Conservation (phyloP, 805 yeast species). For the Suhomyces vadensis region DNA sequence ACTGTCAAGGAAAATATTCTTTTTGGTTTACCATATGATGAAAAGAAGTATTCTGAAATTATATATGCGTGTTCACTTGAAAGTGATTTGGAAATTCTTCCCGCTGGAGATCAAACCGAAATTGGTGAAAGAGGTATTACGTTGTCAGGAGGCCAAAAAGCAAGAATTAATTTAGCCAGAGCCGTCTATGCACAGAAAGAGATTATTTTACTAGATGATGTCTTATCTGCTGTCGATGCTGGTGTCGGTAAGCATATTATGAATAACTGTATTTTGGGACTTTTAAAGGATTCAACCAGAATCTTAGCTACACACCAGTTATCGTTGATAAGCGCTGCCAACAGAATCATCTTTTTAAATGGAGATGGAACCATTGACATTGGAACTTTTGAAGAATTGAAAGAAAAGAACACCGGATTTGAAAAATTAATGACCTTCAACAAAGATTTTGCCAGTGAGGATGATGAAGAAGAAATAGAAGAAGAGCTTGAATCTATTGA, state of each 20-base stretch:
- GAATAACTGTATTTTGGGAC: slow-evolving; percentile 63
- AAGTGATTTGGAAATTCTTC: slow-evolving; percentile 63
- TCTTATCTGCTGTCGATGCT: slow-evolving; percentile 83
- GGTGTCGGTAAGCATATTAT: slow-evolving; percentile 81
- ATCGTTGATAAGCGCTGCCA: slow-evolving; percentile 23
- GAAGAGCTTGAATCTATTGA: slow-evolving; percentile 12
- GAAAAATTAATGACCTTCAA: slow-evolving; percentile 25
- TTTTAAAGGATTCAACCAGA: slow-evolving; percentile 41
- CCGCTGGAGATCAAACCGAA: slow-evolving; percentile 75
- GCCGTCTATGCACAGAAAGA: slow-evolving; percentile 71
- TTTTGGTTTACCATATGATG: slow-evolving; percentile 61
- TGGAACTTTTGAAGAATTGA: slow-evolving; percentile 31
- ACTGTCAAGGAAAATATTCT: slow-evolving; percentile 72
- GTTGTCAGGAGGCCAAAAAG: slow-evolving; percentile 88
- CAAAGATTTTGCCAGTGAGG: slow-evolving; percentile 16
- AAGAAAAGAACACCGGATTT: not conserved
- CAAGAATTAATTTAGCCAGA: slow-evolving; percentile 73
- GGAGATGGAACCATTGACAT: slow-evolving; percentile 33
- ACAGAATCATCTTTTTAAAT: slow-evolving; percentile 9
- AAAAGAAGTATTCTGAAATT: slow-evolving; percentile 51
- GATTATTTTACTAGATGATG: slow-evolving; percentile 73
- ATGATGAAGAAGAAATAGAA: slow-evolving; percentile 14
- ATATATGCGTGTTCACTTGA: slow-evolving; percentile 66
- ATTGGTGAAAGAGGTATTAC: slow-evolving; percentile 88
- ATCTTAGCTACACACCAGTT: slow-evolving; percentile 41